Evolutionary conservation across 495 filamentous ascomycete genomes (phyloP), one percentile per base, ranked within the genome.

Genomic region (Penicillium subrubescens): DNA sequence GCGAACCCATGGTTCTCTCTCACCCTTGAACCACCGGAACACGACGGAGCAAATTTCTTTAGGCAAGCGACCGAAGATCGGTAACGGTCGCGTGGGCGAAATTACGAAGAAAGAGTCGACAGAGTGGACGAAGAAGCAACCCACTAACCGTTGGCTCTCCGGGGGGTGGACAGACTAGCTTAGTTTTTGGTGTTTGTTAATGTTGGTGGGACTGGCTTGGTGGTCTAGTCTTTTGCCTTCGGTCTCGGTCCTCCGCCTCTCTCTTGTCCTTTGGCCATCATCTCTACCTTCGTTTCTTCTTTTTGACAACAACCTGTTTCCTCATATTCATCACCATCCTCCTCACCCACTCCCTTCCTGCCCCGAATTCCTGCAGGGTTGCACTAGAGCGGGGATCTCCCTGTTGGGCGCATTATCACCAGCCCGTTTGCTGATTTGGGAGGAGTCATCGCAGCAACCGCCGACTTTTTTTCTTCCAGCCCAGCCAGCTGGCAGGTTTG

Each of bases 21-120:
- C n/a, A n/a, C n/a, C n/a, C n/a, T n/a, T 70, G 46, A 61, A 67
- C 67, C 70, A 65, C 55, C 67, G 70, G 70, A 72, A 69, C 70
- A 35, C 19, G 33, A 59, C 69, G 69, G 69, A 71, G 59, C 15
- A 17, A 44, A 48, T 8, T 53, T 41, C 27, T 25, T 53, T 61
- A 44, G 43, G 58, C 39, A 60, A 17, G 35, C 57, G 34, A 37
- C 37, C 57, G 43, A 15, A 21, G 46, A 54, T 56, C 50, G 50
- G 35, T 31, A 11, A 41, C 10, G 52, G 59, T 41, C 33, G 35
- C 59, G 59, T 52, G 59, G 48, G 14, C 14, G 46, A n/a, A n/a
- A n/a, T n/a, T 27, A 27, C 1, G 25, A 27, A 27, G 25, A 27
- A 4, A 27, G 25, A 27, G 25, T n/a, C n/a, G n/a, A n/a, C n/a